phyloP scores from a whole-genome alignment of 2,329 filamentous ascomycete genomes.

The Aurifilum marmelostoma region DNA sequence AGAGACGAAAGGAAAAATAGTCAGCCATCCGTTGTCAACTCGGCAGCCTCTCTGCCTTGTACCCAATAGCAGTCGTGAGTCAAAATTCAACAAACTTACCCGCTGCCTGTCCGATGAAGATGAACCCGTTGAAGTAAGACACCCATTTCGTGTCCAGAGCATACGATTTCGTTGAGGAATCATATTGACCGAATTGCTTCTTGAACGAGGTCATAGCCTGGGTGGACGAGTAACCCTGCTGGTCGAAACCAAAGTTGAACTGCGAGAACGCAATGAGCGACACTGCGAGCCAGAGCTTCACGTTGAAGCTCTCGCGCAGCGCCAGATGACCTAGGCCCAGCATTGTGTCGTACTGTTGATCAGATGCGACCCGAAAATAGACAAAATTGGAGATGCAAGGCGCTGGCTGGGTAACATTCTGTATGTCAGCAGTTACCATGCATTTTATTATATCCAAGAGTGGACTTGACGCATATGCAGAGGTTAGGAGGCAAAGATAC shows the following conservation, averaged over 20 bases:
- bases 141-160: conserved; percentile 35
- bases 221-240: conserved; percentile 39
- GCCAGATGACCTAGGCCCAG: not conserved
- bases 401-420: too few species aligned
- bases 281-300: not conserved
- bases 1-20: too few species aligned
- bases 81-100: too few species aligned
- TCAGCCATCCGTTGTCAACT: too few species aligned
- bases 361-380: not conserved
- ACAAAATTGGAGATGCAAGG: not conserved
- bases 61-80: too few species aligned
- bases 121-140: conserved; percentile 42
- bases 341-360: not conserved
- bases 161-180: conserved; percentile 31
- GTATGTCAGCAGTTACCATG: not conserved
- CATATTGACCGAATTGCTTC: conserved; percentile 38
- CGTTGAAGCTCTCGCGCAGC: not conserved
- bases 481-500: not conserved
- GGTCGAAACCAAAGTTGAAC: conserved; percentile 46
- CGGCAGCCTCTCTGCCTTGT: too few species aligned
- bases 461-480: not conserved
- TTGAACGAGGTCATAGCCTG: conserved; percentile 44
- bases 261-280: conserved; percentile 39
- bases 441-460: not conserved
- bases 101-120: conserved; percentile 38